Evolutionary conservation across 345 rosid genomes (phyloP), one percentile per base, ranked within the genome.

Genomic region (Salix caprea): DNA sequence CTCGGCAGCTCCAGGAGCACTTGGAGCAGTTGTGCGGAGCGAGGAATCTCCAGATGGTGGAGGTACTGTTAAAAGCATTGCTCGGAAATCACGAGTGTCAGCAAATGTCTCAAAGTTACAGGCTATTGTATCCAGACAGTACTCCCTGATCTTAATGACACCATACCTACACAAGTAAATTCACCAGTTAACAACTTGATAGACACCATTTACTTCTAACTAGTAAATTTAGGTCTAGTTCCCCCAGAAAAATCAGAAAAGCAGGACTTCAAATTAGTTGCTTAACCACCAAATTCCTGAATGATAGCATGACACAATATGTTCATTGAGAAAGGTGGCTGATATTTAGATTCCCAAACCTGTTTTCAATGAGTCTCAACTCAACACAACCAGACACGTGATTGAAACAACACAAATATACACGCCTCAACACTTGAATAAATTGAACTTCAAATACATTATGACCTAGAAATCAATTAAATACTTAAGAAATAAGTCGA

Each of bases 41-140:
- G 97, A 90, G 64, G 97, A 90, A 87, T 96, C 98, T 61, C 98
- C 97, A 54, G 98, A 93, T 65, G 98, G 99, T 21, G 98, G 97
- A 60, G 97, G 98, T 82, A 96, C 79, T 5, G 94, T 92, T 76
- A 93, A 84, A 78, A 96, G 94, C 94, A 93, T 90, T 78, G 94
- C 93, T 74, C 94, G 90, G 84, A 92, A 92, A 82, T 93, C 94
- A 0, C 71, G 79, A 12, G 92, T 90, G 65, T 90, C 91, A 0
- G 97, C 94, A 90, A 93, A 96, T 76, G 89, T 89, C 91, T 96
- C 98, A 70, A 91, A 93, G 82, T 96, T 90, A 80, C 91, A 89
- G 74, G 99, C 97, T 65, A 93, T 88, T 28, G 83, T 72, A 83
- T 93, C 97, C 67, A 96, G 88, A 78, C 99, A 93, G 67, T 89